These are phyloP conservation scores for Sporodiniella umbellata DNA, from an alignment of 371 early-diverging fungal genomes.

Conservation along the genomic window DNA sequence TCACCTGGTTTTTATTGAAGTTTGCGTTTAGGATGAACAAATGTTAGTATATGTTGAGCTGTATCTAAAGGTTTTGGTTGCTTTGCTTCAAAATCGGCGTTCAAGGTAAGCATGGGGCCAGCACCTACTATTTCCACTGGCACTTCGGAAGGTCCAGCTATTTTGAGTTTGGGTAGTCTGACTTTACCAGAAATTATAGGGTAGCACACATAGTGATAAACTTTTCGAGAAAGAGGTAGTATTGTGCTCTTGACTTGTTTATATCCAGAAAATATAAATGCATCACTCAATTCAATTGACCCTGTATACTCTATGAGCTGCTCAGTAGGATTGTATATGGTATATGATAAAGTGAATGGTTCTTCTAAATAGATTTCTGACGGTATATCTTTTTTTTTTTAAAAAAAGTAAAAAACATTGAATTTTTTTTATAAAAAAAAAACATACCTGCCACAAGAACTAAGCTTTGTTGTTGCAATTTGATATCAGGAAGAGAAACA, in stretches of 20 bases:
- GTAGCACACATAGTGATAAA: slow-evolving; percentile 41
- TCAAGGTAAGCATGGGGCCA: slow-evolving; percentile 12
- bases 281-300: slow-evolving; percentile 65
- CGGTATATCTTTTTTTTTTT: slow-evolving; percentile 48
- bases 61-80: slow-evolving; percentile 1
- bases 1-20: not conserved
- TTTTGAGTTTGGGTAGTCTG: slow-evolving; percentile 50
- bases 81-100: slow-evolving; percentile 21
- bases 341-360: slow-evolving; percentile 60
- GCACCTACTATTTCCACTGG: slow-evolving; percentile 28
- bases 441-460: slow-evolving; percentile 35
- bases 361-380: slow-evolving; percentile 49
- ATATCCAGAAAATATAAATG: slow-evolving; percentile 70
- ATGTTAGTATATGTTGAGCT: slow-evolving; percentile 5
- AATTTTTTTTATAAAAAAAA: too few species aligned
- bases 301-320: slow-evolving; percentile 53
- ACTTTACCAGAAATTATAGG: slow-evolving; percentile 52
- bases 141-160: slow-evolving; percentile 31
- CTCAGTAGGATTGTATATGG: slow-evolving; percentile 61
- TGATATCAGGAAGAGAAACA: slow-evolving; percentile 27
- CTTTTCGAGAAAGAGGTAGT: slow-evolving; percentile 45
- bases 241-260: slow-evolving; percentile 58
- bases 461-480: slow-evolving; percentile 27
- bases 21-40: slow-evolving; percentile 16
- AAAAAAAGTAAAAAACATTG: too few species aligned